Evolutionary conservation across 2,329 filamentous ascomycete species (phyloP).

Genomic region (Parastagonospora nodorum): DNA sequence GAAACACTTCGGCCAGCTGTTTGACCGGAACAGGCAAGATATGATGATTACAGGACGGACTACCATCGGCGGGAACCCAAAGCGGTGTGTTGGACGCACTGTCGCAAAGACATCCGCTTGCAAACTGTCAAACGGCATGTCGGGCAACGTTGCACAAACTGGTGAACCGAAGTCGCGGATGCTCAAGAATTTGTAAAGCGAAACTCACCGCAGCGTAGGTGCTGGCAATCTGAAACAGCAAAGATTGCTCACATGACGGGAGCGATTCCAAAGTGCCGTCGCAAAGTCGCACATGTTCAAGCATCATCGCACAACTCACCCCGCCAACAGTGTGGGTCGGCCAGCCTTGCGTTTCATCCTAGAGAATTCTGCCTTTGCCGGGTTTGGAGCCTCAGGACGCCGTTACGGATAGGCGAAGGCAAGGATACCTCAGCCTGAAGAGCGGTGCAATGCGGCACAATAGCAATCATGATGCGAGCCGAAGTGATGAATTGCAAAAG

Average conservation of each 20-base stretch:
- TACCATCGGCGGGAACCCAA: not conserved
- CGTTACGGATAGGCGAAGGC: not conserved
- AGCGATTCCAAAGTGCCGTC: constrained; percentile 17
- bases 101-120: constrained; percentile 8
- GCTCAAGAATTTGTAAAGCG: constrained; percentile 7
- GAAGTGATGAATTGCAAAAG: not conserved
- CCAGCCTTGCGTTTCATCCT: constrained; percentile 20
- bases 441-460: not conserved
- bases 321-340: constrained; percentile 24
- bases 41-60: constrained; percentile 7
- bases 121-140: constrained; percentile 5
- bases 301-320: constrained; percentile 8
- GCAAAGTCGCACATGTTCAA: constrained; percentile 10
- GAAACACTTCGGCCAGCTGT: constrained; percentile 16
- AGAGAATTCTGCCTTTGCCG: constrained; percentile 12
- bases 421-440: not conserved
- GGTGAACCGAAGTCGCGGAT: constrained; percentile 6
- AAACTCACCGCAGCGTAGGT: constrained; percentile 12
- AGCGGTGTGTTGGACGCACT: constrained; percentile 3
- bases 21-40: constrained; percentile 12
- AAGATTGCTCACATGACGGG: constrained; percentile 16
- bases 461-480: not conserved
- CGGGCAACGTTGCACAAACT: constrained; percentile 8
- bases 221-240: constrained; percentile 17
- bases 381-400: constrained; percentile 17